Conservation (phyloP, 1,139 yeast genomes). For the Geotrichum aggregatum region DNA sequence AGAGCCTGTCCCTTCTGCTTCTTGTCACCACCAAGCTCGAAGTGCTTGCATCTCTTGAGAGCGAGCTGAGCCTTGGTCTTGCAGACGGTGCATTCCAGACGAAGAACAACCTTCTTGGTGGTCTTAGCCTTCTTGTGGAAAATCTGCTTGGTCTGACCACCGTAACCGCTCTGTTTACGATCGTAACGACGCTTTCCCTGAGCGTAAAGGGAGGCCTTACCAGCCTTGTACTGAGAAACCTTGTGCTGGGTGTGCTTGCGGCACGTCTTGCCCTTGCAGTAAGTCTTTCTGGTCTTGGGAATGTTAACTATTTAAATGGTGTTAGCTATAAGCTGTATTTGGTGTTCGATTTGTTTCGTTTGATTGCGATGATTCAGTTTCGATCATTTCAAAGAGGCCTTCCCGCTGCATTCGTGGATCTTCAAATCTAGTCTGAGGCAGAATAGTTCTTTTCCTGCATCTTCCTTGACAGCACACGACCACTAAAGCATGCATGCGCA, state of each 20-base stretch:
- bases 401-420: too few species aligned
- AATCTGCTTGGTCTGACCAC: slow-evolving; percentile 99
- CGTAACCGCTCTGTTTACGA: slow-evolving; percentile 99
- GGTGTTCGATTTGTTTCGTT: too few species aligned
- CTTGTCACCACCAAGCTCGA: slow-evolving; percentile 99
- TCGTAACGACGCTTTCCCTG: slow-evolving; percentile 99
- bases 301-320: slow-evolving; percentile 70
- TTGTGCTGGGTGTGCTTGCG: slow-evolving; percentile 99
- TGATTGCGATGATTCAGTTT: background rate
- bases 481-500: too few species aligned
- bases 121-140: slow-evolving; percentile 99
- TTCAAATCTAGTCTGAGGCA: too few species aligned
- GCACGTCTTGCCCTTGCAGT: slow-evolving; percentile 99
- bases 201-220: slow-evolving; percentile 98
- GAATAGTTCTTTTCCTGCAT: too few species aligned
- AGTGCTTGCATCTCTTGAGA: slow-evolving; percentile 99
- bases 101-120: slow-evolving; percentile 98
- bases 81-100: slow-evolving; percentile 97
- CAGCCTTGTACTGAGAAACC: slow-evolving; percentile 99
- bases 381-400: too few species aligned
- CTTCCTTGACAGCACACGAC: too few species aligned
- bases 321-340: slow-evolving; percentile 5
- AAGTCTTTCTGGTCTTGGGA: slow-evolving; percentile 99
- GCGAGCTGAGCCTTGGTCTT: slow-evolving; percentile 98
- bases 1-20: slow-evolving; percentile 94